Evolutionary conservation across 306 rosid genomes (phyloP), one percentile per base, ranked within the genome.

Genomic region (Cucurbita ficifolia): DNA sequence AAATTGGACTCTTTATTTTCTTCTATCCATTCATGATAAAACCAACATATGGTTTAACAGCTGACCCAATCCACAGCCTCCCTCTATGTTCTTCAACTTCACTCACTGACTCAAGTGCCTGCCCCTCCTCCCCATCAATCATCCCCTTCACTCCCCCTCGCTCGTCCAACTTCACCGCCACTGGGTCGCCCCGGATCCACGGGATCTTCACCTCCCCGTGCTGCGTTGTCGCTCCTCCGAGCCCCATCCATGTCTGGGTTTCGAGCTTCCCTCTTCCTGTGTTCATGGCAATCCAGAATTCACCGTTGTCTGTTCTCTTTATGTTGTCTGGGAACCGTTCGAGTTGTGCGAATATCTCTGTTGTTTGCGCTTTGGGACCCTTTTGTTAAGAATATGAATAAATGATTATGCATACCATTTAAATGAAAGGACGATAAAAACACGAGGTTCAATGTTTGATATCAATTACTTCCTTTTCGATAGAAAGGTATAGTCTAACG

Each of bases 11-110:
- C 0, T 6, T 6, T 6, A 2, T 4, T 3, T 7, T 35, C 12
- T 60, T n/a, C 54, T 67, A 21, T 10, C 39, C 39, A 45, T 46
- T 68, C 7, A 46, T 57, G 14, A 82, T 45, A 4, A 82, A 76
- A 13, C 73, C 88, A 54, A 87, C 73, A 19, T 69, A 89, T 33
- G 84, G 76, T 55, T 87, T 83, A 0, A 82, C 80, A 0, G 64
- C 82, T 5, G 91, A 89, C 0, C 96, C 96, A 10, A 89, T 51
- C 91, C 87, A 89, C 84, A 87, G 55, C 18, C 7, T 62, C 56
- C 86, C 89, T 7, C n/a, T 75, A 53, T 74, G 42, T 50, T 86
- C 91, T 65, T 72, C 84, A 14, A 83, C 89, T 56, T 86, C 91
- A 59, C 95, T 88, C 2, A 86, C 82, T 4, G 85, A 80, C 17